These are phyloP conservation scores for Ophiocordyceps camponoti-saundersi DNA, from an alignment of 2,329 filamentous ascomycete genomes.

Conservation along the genomic window DNA sequence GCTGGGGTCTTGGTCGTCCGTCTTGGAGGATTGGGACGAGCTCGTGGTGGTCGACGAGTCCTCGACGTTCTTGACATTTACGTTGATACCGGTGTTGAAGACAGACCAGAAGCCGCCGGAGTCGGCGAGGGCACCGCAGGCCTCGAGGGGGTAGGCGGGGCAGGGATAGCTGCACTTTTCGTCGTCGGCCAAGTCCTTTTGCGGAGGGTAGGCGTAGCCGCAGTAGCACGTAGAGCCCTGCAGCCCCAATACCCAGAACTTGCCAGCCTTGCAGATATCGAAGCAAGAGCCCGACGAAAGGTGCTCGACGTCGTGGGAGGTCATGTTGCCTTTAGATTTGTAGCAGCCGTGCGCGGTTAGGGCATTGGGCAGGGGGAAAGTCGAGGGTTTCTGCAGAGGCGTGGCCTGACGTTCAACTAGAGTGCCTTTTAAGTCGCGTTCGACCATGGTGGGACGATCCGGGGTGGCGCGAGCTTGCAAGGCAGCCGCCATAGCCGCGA, in stretches of 20 bases:
- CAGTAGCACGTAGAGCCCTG: constrained; percentile 54
- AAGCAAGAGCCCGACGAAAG: constrained; percentile 25
- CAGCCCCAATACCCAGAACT: constrained; percentile 43
- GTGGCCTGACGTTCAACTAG: neutral
- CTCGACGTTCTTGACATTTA: constrained; percentile 15
- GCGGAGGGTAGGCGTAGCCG: constrained; percentile 49
- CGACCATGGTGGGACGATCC: constrained; percentile 3
- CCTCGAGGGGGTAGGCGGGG: constrained; percentile 40
- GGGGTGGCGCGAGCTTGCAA: constrained; percentile 8
- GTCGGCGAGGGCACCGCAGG: constrained; percentile 31
- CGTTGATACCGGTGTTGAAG: constrained; percentile 30
- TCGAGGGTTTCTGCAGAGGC: constrained; percentile 17
- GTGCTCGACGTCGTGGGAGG: constrained; percentile 6
- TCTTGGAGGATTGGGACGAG: constrained; percentile 2
- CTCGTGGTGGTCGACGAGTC: constrained; percentile 10
- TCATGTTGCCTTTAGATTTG: constrained; percentile 22
- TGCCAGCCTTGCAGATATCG: constrained; percentile 20
- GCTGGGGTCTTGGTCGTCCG: constrained; percentile 3
- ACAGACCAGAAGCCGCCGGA: constrained; percentile 20
- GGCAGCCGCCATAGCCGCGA: constrained; percentile 12
- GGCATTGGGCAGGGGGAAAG: constrained; percentile 17
- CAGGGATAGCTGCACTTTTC: constrained; percentile 48
- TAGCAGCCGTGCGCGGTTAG: constrained; percentile 35
- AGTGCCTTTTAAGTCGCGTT: neutral
- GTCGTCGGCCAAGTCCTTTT: constrained; percentile 34